A percentile compares a stretch with the other conserved stretches of the same genome.
Conservation (phyloP, 2,329 filamentous ascomycete genomes). For the Chaetomium strumarium region DNA sequence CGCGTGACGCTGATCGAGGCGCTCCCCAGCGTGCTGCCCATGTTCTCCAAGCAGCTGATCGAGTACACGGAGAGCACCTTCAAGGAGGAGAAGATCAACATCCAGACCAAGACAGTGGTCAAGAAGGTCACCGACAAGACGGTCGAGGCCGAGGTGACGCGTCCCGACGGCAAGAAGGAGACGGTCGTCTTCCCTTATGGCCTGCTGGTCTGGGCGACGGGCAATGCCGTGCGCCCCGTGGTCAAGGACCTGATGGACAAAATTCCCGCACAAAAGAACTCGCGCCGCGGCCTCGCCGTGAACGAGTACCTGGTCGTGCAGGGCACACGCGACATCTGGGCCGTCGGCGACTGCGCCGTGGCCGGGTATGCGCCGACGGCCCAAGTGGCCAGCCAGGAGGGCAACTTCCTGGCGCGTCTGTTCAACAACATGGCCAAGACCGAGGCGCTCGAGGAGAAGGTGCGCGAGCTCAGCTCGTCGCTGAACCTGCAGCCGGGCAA, state of each 20-base stretch:
- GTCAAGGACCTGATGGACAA: conserved; percentile 87
- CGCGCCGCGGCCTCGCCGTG: conserved; percentile 86
- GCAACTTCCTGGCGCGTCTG: conserved; percentile 85
- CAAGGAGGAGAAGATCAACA: conserved; percentile 96
- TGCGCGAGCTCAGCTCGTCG: conserved; percentile 60
- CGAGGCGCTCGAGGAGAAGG: conserved; percentile 69
- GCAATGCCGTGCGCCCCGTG: conserved; percentile 85
- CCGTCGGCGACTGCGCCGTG: conserved; percentile 92
- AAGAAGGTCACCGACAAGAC: conserved; percentile 91
- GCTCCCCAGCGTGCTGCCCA: conserved; percentile 90
- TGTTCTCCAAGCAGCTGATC: conserved; percentile 98
- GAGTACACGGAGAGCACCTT: conserved; percentile 99
- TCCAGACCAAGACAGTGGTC: conserved; percentile 98
- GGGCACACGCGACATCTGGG: conserved; percentile 95
- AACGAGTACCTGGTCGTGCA: conserved; percentile 99
- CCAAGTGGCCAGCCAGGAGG: conserved; percentile 94
- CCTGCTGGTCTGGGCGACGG: conserved; percentile 95
- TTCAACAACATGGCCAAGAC: conserved; percentile 99
- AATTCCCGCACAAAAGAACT: conserved; percentile 92
- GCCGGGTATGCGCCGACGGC: conserved; percentile 97
- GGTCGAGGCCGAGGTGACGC: conserved; percentile 81
- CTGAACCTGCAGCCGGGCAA: conserved; percentile 58
- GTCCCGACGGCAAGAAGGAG: conserved; percentile 79
- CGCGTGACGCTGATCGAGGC: conserved; percentile 97
- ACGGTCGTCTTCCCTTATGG: conserved; percentile 83